Evolutionary conservation across 1,284 basidiomycete species (phyloP).

Genomic region (Filobasidium uniguttulatum): DNA sequence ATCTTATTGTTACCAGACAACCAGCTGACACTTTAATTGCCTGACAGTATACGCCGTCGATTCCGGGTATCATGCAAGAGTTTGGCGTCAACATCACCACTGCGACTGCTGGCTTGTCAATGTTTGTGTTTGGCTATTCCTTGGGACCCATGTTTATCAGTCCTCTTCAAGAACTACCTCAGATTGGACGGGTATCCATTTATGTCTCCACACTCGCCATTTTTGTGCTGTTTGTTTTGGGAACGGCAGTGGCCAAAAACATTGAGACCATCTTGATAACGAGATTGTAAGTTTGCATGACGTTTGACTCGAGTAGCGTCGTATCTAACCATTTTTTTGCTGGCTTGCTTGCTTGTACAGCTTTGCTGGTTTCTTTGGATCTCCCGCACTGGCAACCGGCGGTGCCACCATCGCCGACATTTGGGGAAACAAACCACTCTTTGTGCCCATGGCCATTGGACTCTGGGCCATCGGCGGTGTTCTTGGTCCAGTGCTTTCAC

Average conservation of each 20-base stretch:
- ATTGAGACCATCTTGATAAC: constrained; percentile 21
- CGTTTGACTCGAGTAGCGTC: no score
- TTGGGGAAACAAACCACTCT: constrained; percentile 13
- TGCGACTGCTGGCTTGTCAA: constrained; percentile 15
- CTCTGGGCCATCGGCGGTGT: constrained; percentile 25
- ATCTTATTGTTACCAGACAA: background rate
- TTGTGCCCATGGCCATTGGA: constrained; percentile 21
- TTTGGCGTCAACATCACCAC: constrained; percentile 11
- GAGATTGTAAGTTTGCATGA: constrained; percentile 6
- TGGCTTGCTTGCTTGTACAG: no score
- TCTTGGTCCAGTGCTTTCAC: constrained; percentile 18
- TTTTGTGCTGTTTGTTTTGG: constrained; percentile 16
- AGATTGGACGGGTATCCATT: constrained; percentile 15
- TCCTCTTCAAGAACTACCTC: constrained; percentile 20
- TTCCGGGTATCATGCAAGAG: constrained; percentile 15
- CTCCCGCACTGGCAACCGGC: constrained; percentile 27
- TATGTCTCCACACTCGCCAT: constrained; percentile 16
- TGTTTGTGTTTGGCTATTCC: constrained; percentile 20
- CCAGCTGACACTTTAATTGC: background rate
- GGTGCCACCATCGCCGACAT: constrained; percentile 27
- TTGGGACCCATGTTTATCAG: constrained; percentile 19
- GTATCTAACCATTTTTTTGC: no score
- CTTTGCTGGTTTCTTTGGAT: constrained; percentile 28
- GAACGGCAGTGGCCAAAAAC: constrained; percentile 15
- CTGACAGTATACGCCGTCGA: constrained; percentile 13